Evolutionary conservation across 1,284 basidiomycete genomes (phyloP).

Genomic region (Boletus smithii): DNA sequence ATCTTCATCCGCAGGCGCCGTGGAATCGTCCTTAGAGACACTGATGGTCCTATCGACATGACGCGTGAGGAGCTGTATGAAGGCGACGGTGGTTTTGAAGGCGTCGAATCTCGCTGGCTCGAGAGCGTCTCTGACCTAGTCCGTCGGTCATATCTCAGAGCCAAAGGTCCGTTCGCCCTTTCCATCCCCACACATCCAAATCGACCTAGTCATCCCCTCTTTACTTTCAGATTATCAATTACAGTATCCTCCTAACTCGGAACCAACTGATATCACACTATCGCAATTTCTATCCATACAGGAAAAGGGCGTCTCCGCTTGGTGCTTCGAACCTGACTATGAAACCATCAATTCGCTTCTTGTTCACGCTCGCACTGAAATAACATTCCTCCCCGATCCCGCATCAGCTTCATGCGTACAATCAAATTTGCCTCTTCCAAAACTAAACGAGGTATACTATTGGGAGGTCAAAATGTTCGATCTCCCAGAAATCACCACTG

Average conservation of each 20-base stretch:
- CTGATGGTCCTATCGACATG: slow-evolving; percentile 92
- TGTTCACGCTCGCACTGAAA: slow-evolving; percentile 90
- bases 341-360: slow-evolving; percentile 88
- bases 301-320: slow-evolving; percentile 96
- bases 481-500: slow-evolving; percentile 77
- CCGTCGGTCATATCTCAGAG: slow-evolving; percentile 74
- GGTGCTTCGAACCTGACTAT: slow-evolving; percentile 97
- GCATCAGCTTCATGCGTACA: slow-evolving; percentile 90
- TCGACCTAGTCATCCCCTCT: slow-evolving; percentile 7
- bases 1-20: slow-evolving; percentile 78
- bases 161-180: slow-evolving; percentile 67
- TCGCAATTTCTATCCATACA: slow-evolving; percentile 97
- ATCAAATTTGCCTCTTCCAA: slow-evolving; percentile 91
- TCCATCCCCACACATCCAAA: slow-evolving; percentile 1
- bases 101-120: slow-evolving; percentile 90
- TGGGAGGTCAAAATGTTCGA: slow-evolving; percentile 99
- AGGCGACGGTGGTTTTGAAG: slow-evolving; percentile 88
- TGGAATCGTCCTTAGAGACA: slow-evolving; percentile 81
- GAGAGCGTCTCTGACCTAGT: slow-evolving; percentile 73
- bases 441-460: slow-evolving; percentile 96
- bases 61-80: slow-evolving; percentile 86
- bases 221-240: slow-evolving; percentile 83
- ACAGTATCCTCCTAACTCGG: slow-evolving; percentile 89
- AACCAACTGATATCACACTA: slow-evolving; percentile 92
- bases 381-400: slow-evolving; percentile 94